Percentiles rank a stretch among this genome's conserved stretches.
phyloP scores from a whole-genome alignment of 495 filamentous ascomycete genomes.

The Aspergillus baeticus region DNA sequence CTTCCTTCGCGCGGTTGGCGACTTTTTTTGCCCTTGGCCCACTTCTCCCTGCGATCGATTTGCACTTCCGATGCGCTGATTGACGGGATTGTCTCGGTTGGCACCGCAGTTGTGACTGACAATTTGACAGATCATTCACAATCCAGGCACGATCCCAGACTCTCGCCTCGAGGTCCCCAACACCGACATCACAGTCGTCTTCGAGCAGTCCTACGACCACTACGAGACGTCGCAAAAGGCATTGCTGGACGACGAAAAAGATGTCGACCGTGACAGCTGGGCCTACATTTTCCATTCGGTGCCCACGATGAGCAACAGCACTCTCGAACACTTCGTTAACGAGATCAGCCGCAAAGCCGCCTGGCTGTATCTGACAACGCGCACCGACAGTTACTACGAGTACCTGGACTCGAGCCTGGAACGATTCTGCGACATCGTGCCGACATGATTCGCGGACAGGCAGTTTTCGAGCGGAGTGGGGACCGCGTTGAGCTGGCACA shows the following conservation, averaged over 20 bases:
- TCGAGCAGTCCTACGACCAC: slow-evolving; percentile 13
- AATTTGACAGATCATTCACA: slow-evolving; percentile 15
- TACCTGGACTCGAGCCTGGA: slow-evolving; percentile 8
- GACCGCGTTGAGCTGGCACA: not conserved
- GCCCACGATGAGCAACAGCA: slow-evolving; percentile 6
- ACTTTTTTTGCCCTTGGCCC: not conserved
- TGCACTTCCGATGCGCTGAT: not conserved
- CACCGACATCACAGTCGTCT: slow-evolving; percentile 15
- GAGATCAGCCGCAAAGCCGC: slow-evolving; percentile 10
- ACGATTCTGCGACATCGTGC: slow-evolving; percentile 10
- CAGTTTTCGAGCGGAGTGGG: not conserved
- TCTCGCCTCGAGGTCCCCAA: slow-evolving; percentile 1
- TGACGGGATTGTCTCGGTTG: not conserved
- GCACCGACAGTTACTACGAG: slow-evolving; percentile 13
- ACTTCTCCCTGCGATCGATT: not conserved
- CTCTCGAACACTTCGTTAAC: slow-evolving; percentile 5
- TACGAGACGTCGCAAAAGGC: slow-evolving; percentile 1
- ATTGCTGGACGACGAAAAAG: not conserved
- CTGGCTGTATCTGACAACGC: slow-evolving; percentile 12
- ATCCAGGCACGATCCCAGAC: slow-evolving; percentile 16
- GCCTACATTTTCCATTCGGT: slow-evolving; percentile 19
- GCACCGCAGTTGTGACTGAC: not conserved
- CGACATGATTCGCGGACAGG: not conserved
- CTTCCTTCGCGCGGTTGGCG: too few relatives aligned
- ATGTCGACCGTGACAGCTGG: not conserved